Evolutionary conservation across 495 filamentous ascomycete species (phyloP).

Genomic region (Hypoxylon fuscum): DNA sequence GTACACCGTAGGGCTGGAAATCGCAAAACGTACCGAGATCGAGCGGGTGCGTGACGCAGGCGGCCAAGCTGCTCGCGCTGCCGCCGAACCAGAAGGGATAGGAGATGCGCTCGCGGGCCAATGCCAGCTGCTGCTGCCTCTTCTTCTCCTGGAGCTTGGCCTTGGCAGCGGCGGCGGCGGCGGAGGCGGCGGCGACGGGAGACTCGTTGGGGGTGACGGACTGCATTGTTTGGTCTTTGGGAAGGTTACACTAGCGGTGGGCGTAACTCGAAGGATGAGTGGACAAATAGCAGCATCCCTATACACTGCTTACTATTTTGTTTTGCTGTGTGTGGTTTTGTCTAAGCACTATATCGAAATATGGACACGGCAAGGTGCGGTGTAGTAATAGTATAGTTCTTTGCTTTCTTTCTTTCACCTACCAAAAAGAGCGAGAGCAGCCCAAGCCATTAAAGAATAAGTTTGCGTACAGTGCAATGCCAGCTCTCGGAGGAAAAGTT

Average conservation of each 20-base stretch:
- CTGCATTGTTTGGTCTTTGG: not conserved
- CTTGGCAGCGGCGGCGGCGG: constrained; percentile 26
- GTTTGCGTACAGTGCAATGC: not conserved
- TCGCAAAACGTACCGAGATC: constrained; percentile 74
- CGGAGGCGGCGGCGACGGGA: too few species aligned
- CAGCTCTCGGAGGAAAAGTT: constrained; percentile 27
- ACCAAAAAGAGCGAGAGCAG: constrained; percentile 34
- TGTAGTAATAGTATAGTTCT: constrained; percentile 23
- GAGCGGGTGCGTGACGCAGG: constrained; percentile 88
- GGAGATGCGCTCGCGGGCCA: constrained; percentile 53
- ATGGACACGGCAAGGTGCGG: constrained; percentile 9
- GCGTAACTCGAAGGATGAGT: constrained; percentile 29
- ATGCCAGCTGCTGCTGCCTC: constrained; percentile 41
- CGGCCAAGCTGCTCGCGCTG: constrained; percentile 88
- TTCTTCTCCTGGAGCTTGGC: constrained; percentile 41
- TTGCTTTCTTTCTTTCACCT: constrained; percentile 21
- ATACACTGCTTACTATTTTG: constrained; percentile 34
- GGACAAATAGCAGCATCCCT: constrained; percentile 37
- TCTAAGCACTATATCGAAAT: constrained; percentile 21
- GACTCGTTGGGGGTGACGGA: not conserved
- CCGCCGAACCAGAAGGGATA: constrained; percentile 97
- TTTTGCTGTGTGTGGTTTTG: constrained; percentile 5
- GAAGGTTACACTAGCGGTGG: constrained; percentile 35
- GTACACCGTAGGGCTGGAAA: too few species aligned
- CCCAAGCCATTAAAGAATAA: constrained; percentile 40